Evolutionary conservation across 148 eudicot genomes (phyloP).

Genomic region (Rhododendron molle): DNA sequence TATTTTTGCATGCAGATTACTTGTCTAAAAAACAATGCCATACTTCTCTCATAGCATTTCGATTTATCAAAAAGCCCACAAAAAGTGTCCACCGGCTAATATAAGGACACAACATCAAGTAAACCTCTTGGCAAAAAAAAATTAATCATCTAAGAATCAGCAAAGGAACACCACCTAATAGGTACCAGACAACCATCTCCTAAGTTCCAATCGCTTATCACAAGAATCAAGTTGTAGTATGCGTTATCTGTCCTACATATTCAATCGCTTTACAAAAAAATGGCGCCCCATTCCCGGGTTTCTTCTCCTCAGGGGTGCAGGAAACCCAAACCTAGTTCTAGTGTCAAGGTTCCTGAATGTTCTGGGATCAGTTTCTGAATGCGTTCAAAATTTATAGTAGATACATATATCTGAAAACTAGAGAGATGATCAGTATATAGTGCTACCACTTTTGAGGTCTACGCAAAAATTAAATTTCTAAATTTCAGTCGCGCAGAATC

Average conservation of each 20-base stretch:
- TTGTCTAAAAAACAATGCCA: not conserved
- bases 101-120: not conserved
- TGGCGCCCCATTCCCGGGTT: not conserved
- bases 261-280: not conserved
- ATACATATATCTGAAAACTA: not conserved
- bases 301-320: not conserved
- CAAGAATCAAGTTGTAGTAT: not conserved
- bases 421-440: not conserved
- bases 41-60: not conserved
- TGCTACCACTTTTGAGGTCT: not conserved
- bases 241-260: not conserved
- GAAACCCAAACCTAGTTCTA: not conserved
- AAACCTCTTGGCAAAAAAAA: not conserved
- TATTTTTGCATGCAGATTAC: not conserved
- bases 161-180: not conserved
- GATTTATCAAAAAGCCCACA: not conserved
- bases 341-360: not conserved
- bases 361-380: not conserved
- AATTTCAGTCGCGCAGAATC: not conserved
- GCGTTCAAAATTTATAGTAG: not conserved
- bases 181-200: not conserved
- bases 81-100: not conserved
- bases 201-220: not conserved
- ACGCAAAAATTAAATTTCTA: not conserved
- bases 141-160: not conserved